Percentiles rank a stretch among this genome's conserved stretches.
Conservation (phyloP, 805 yeast species). For the Candida tammaniensis region DNA sequence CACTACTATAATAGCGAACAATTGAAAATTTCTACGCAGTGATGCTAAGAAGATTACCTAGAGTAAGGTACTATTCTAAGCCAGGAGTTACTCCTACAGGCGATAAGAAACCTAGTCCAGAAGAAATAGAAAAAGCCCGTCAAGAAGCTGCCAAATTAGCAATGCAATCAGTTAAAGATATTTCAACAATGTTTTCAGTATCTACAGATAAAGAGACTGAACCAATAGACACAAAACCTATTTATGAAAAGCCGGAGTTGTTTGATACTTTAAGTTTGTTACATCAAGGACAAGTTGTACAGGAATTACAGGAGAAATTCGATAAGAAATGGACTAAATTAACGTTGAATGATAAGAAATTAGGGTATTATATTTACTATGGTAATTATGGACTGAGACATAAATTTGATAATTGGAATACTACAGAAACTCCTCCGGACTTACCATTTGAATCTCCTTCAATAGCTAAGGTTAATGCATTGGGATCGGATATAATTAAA, state of each 20-base stretch:
- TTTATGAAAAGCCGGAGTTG: conserved; percentile 35
- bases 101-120: conserved; percentile 7
- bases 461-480: conserved; percentile 22
- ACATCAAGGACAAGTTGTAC: conserved; percentile 56
- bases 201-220: conserved; percentile 39
- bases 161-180: conserved; percentile 37
- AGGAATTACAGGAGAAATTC: conserved; percentile 48
- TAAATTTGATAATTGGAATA: conserved; percentile 46
- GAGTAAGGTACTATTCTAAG: neutral
- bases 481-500: conserved; percentile 20
- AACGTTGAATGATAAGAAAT: conserved; percentile 47
- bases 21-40: no score
- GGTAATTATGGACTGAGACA: conserved; percentile 74
- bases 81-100: neutral
- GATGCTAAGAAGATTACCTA: neutral
- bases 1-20: no score
- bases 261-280: conserved; percentile 37
- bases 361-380: conserved; percentile 61
- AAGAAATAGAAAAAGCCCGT: conserved; percentile 15
- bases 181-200: conserved; percentile 34
- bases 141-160: conserved; percentile 40
- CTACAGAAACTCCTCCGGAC: conserved; percentile 49
- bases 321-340: conserved; percentile 57
- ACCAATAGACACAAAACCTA: conserved; percentile 45
- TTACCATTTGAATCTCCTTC: conserved; percentile 45